A percentile compares a stretch with the other conserved stretches of the same genome.
phyloP scores from a whole-genome alignment of 345 rosid genomes.

The Melastoma malabathricum region DNA sequence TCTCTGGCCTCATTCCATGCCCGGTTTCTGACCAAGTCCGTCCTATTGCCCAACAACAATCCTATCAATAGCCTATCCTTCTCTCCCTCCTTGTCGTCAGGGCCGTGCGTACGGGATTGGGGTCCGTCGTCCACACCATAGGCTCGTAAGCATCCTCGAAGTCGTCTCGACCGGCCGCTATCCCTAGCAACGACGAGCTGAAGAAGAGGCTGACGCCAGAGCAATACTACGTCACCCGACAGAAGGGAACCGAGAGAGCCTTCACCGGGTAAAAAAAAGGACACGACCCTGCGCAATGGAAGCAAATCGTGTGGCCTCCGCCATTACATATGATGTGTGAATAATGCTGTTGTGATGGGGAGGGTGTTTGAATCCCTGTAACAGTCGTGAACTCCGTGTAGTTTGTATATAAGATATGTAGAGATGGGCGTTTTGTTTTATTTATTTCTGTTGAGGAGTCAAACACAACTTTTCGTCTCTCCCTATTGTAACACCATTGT shows the following conservation, averaged over 20 bases:
- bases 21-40: too few relatives aligned
- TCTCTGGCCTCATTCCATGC: too few relatives aligned
- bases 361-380: too few relatives aligned
- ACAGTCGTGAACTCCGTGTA: too few relatives aligned
- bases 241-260: constrained; percentile 88
- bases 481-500: too few relatives aligned
- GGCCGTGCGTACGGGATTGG: constrained; percentile 12
- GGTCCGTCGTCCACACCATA: constrained; percentile 40
- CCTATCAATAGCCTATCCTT: too few relatives aligned
- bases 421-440: too few relatives aligned
- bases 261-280: constrained; percentile 52
- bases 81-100: not conserved
- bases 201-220: constrained; percentile 56
- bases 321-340: not conserved
- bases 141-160: constrained; percentile 58
- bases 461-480: too few relatives aligned
- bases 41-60: too few relatives aligned
- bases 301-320: not conserved
- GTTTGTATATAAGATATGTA: too few relatives aligned
- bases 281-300: not conserved
- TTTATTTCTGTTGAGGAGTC: too few relatives aligned
- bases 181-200: constrained; percentile 55
- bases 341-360: too few relatives aligned
- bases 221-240: constrained; percentile 64
- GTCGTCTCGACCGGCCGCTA: constrained; percentile 15